Base-by-base conservation (phyloP, 2,329 filamentous ascomycete species). In the Nothomitra cinnamomea region DNA sequence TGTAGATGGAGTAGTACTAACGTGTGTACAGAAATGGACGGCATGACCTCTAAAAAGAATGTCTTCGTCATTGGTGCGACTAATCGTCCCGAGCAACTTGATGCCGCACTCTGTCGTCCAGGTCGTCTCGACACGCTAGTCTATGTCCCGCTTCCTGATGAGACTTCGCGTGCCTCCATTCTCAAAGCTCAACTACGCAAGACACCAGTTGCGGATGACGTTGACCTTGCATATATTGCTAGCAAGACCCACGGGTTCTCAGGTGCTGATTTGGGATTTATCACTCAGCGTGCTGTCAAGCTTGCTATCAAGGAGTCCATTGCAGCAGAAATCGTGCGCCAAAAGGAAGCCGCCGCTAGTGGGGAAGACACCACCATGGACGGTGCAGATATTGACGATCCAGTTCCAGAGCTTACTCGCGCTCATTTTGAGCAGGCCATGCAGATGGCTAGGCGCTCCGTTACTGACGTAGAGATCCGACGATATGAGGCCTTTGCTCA, bases 31-130 rank as follows among this genome's bases (percentile, higher is more conserved):
- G 87, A 96, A 80, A 95, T 96, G 90, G 90, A 96, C 62, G 90
- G 90, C 64, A 96, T 96, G 90, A 96, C 90, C 47, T 95, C 90
- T 40, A 98, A 98, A 86, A 98, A 98, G 85, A 98, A 98, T 69
- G 92, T 98, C 59, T 98, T 98, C 72, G 92, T 98, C 60, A 98
- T 98, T 63, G 92, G 92, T 69, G 92, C 92, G 47, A 98, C 92
- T 70, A 98, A 98, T 77, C 80, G 92, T 75, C 92, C 92, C 43
- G 92, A 98, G 75, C 92, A 96, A 75, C 85, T 98, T 56, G 92
- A 98, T 70, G 92, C 92, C 67, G 92, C 92, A 62, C 79, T 98
- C 62, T 95, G 90, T 79, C 89, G 92, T 79, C 92, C 92, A 55
- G 92, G 92, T 62, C 92, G 92, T 88, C 85, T 98, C 50, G 92